A percentile compares a stretch with the other conserved stretches of the same genome.
Conservation (phyloP, 2,329 filamentous ascomycete species). For the Apiospora aurea region DNA sequence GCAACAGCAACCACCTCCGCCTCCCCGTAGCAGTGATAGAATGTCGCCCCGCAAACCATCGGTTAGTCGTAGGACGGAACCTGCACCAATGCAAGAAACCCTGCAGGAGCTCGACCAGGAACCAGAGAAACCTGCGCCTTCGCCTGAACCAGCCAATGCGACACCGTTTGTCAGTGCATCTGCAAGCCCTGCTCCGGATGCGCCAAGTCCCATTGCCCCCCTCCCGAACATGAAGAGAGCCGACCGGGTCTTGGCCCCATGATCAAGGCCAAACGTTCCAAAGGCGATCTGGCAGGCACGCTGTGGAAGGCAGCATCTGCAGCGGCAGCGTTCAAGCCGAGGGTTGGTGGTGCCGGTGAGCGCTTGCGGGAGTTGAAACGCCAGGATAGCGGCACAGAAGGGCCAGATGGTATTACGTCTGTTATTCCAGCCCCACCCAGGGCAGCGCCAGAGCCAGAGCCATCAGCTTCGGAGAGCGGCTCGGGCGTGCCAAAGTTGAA, state of each 20-base stretch:
- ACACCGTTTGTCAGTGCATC: slow-evolving; percentile 32
- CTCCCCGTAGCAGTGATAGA: slow-evolving; percentile 60
- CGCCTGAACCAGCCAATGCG: slow-evolving; percentile 29
- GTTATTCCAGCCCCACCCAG: slow-evolving; percentile 81
- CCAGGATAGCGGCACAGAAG: slow-evolving; percentile 60
- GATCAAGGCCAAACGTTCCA: slow-evolving; percentile 81
- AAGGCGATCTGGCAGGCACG: slow-evolving; percentile 74
- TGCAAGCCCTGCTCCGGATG: slow-evolving; percentile 38
- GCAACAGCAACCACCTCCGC: slow-evolving; percentile 42
- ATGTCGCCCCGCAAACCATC: slow-evolving; percentile 55
- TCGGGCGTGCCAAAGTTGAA: slow-evolving; percentile 64
- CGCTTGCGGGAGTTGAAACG: slow-evolving; percentile 71
- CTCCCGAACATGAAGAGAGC: slow-evolving; percentile 45
- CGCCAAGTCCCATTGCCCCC: slow-evolving; percentile 31
- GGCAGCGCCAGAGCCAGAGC: slow-evolving; percentile 48
- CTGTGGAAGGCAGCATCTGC: slow-evolving; percentile 83
- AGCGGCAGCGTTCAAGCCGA: slow-evolving; percentile 80
- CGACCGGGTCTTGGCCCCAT: slow-evolving; percentile 88
- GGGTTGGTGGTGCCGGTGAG: slow-evolving; percentile 85
- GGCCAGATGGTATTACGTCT: slow-evolving; percentile 87
- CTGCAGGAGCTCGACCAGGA: slow-evolving; percentile 33
- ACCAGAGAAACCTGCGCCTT: slow-evolving; percentile 18
- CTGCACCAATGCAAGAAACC: slow-evolving; percentile 40
- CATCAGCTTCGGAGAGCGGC: slow-evolving; percentile 42
- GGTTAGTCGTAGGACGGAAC: slow-evolving; percentile 41